Conservation (phyloP, 768 basidiomycete species). For the Trichaptum fuscoviolaceum region DNA sequence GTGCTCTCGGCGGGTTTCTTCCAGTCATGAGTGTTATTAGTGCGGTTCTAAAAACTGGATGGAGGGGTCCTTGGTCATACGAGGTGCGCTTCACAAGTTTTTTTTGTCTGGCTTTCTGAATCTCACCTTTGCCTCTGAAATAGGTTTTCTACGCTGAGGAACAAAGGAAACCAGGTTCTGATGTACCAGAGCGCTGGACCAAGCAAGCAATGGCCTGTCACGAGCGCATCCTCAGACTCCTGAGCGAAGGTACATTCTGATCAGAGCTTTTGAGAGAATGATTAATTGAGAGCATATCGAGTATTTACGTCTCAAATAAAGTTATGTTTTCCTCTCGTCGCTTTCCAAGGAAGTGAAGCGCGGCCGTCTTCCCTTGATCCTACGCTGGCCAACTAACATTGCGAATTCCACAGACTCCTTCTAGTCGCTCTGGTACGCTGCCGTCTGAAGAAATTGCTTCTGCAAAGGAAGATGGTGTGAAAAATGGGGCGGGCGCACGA, state of each 20-base stretch:
- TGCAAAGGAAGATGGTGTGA: no score
- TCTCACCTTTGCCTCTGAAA: not conserved
- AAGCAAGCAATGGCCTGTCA: constrained; percentile 15
- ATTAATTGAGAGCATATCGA: no score
- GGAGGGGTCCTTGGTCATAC: constrained; percentile 26
- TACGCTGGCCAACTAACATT: no score
- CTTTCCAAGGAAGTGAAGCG: no score
- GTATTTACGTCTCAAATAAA: no score
- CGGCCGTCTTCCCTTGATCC: no score
- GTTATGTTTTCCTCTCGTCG: no score
- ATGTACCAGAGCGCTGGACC: constrained; percentile 20
- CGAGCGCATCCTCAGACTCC: constrained; percentile 13
- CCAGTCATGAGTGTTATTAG: constrained; percentile 23
- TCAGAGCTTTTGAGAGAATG: not conserved
- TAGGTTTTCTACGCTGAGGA: constrained; percentile 22
- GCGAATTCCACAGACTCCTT: no score
- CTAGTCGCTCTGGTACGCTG: no score
- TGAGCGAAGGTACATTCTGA: constrained; percentile 5
- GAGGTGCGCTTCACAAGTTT: constrained; percentile 16
- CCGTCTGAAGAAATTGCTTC: no score
- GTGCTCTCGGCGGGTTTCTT: constrained; percentile 19
- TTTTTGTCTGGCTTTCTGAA: not conserved
- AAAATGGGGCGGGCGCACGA: no score
- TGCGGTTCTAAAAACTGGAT: constrained; percentile 23
- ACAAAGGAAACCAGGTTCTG: constrained; percentile 15